Evolutionary conservation across 495 filamentous ascomycete species (phyloP).

Genomic region (Lineolata rhizophorae): DNA sequence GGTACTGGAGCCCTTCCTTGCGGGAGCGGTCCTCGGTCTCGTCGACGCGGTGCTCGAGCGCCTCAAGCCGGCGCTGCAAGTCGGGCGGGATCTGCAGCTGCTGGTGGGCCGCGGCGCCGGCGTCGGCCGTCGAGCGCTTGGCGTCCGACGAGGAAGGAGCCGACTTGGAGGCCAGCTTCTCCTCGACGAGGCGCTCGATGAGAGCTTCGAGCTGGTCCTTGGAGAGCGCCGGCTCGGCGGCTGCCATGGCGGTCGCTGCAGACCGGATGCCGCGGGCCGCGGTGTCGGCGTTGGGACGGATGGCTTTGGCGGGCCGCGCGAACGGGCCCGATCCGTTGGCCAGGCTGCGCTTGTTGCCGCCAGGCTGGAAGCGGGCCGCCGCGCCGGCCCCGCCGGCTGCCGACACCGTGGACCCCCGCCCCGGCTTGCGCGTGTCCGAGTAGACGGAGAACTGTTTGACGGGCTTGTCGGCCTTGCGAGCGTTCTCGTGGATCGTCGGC

Average conservation of each 20-base stretch:
- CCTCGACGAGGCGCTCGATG: slow-evolving; percentile 75
- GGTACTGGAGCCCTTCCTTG: slow-evolving; percentile 58
- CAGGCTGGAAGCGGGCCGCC: slow-evolving; percentile 10
- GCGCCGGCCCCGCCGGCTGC: too few species aligned
- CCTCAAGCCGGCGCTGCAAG: slow-evolving; percentile 58
- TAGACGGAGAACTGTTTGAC: slow-evolving; percentile 67
- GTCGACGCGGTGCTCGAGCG: slow-evolving; percentile 67
- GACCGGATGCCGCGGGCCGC: too few species aligned
- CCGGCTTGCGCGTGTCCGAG: slow-evolving; percentile 38
- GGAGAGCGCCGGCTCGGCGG: slow-evolving; percentile 27
- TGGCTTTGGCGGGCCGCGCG: neutral
- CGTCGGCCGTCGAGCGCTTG: too few species aligned
- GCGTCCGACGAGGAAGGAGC: neutral
- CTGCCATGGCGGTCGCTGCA: too few species aligned
- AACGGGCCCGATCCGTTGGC: neutral
- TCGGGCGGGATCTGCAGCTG: slow-evolving; percentile 40
- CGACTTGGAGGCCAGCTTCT: slow-evolving; percentile 53
- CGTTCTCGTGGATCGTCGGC: slow-evolving; percentile 24
- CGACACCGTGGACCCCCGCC: too few species aligned
- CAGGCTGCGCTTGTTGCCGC: slow-evolving; percentile 22
- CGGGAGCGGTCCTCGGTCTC: slow-evolving; percentile 44
- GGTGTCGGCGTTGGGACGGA: too few species aligned
- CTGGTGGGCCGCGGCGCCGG: slow-evolving; percentile 16
- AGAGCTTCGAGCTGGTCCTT: slow-evolving; percentile 73
- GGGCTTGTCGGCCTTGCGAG: slow-evolving; percentile 42